phyloP scores from a whole-genome alignment of 768 basidiomycete genomes.

The Favolaschia claudopus region DNA sequence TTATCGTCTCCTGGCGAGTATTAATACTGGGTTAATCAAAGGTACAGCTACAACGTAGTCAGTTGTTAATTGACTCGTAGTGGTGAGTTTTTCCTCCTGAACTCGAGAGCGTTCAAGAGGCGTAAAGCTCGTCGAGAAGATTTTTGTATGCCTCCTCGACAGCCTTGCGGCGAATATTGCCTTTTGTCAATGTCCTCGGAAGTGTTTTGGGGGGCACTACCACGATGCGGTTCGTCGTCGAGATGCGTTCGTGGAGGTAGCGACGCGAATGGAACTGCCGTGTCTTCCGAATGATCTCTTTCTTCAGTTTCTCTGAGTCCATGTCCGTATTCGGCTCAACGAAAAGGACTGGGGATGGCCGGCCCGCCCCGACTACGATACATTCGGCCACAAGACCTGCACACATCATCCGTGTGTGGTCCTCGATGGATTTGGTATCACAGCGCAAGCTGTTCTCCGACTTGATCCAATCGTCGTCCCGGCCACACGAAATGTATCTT shows the following conservation, averaged over 20 bases:
- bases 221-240: slow-evolving; percentile 49
- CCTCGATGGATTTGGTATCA: slow-evolving; percentile 74
- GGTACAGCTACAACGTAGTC: slow-evolving; percentile 13
- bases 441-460: slow-evolving; percentile 71
- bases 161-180: slow-evolving; percentile 61
- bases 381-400: slow-evolving; percentile 57
- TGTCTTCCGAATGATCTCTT: slow-evolving; percentile 59
- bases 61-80: no score
- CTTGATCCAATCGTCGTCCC: slow-evolving; percentile 80
- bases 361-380: slow-evolving; percentile 62
- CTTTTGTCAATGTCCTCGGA: slow-evolving; percentile 64
- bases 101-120: slow-evolving; percentile 11
- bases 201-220: slow-evolving; percentile 55
- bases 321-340: slow-evolving; percentile 53
- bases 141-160: slow-evolving; percentile 54
- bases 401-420: slow-evolving; percentile 59
- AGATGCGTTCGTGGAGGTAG: slow-evolving; percentile 65
- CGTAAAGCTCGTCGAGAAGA: slow-evolving; percentile 53
- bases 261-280: slow-evolving; percentile 58
- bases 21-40: slow-evolving; percentile 5
- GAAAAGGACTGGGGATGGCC: slow-evolving; percentile 62
- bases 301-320: slow-evolving; percentile 51
- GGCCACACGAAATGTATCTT: slow-evolving; percentile 61
- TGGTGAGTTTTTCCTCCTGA: no score
- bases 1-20: no score